phyloP scores from a whole-genome alignment of 2,329 filamentous ascomycete species.

The Alternaria sp. region DNA sequence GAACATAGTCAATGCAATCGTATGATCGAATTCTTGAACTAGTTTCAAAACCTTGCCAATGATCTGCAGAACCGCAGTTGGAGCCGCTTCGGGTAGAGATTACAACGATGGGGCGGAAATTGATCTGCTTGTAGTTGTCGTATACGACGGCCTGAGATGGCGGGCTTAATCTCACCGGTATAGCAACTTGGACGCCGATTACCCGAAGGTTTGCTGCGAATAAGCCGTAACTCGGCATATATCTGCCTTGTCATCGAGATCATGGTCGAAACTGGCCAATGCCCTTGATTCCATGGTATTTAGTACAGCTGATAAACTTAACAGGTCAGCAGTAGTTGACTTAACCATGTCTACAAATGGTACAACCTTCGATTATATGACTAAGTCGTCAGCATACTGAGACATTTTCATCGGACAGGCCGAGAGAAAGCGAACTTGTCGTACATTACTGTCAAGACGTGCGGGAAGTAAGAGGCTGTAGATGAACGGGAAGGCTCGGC shows the following conservation, averaged over 20 bases:
- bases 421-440: background rate
- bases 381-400: background rate
- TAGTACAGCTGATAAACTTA: background rate
- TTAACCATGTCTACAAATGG: background rate
- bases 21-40: background rate
- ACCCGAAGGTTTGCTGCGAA: background rate
- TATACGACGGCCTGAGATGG: background rate
- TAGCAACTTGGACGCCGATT: background rate
- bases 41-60: background rate
- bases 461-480: background rate
- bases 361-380: background rate
- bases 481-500: background rate
- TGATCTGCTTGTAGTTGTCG: background rate
- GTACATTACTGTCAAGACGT: background rate
- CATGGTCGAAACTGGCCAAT: background rate
- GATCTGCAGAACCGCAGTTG: background rate
- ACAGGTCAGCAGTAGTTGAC: background rate
- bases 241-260: background rate
- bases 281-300: background rate
- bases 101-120: background rate
- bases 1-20: background rate
- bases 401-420: background rate
- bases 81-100: background rate
- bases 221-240: background rate
- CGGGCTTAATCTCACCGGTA: background rate